Conservation (phyloP, 169 alveolate species). For the Theileria equi region DNA sequence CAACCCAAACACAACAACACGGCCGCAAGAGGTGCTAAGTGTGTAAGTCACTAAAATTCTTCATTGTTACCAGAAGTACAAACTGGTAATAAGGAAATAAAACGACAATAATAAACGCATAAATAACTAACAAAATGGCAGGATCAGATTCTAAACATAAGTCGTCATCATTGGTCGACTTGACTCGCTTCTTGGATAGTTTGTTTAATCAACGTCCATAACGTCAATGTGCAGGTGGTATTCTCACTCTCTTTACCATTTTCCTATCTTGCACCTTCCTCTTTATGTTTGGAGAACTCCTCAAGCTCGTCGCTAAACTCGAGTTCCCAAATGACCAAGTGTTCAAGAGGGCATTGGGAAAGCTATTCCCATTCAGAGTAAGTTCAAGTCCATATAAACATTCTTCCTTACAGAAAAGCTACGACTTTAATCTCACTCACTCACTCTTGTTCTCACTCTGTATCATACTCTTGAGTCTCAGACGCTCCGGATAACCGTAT, state of each 20-base stretch:
- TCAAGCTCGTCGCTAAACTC: slow-evolving; percentile 25
- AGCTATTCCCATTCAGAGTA: slow-evolving; percentile 60
- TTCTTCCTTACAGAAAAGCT: background rate
- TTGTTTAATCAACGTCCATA: background rate
- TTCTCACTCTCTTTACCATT: slow-evolving; percentile 29
- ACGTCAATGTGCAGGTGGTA: slow-evolving; percentile 27
- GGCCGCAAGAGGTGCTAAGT: too few relatives aligned
- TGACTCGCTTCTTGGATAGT: slow-evolving; percentile 57
- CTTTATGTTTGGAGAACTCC: slow-evolving; percentile 56
- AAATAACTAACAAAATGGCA: too few relatives aligned
- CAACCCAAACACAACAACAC: too few relatives aligned
- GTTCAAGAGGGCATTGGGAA: slow-evolving; percentile 22
- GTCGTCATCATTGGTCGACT: slow-evolving; percentile 31
- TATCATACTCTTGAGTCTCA: slow-evolving; percentile 13
- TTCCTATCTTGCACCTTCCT: slow-evolving; percentile 51
- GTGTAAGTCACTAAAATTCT: too few relatives aligned
- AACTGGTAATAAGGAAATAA: too few relatives aligned
- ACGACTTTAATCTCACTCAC: slow-evolving; percentile 39
- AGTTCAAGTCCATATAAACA: background rate
- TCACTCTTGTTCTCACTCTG: slow-evolving; percentile 14
- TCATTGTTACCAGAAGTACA: too few relatives aligned
- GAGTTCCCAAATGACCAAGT: slow-evolving; percentile 9
- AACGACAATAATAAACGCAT: too few relatives aligned
- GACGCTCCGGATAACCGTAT: too few relatives aligned
- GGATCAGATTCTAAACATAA: too few relatives aligned